Percentiles rank a stretch among this genome's conserved stretches.
phyloP scores from a whole-genome alignment of 768 basidiomycete genomes.

The Punctularia strigosozonata region DNA sequence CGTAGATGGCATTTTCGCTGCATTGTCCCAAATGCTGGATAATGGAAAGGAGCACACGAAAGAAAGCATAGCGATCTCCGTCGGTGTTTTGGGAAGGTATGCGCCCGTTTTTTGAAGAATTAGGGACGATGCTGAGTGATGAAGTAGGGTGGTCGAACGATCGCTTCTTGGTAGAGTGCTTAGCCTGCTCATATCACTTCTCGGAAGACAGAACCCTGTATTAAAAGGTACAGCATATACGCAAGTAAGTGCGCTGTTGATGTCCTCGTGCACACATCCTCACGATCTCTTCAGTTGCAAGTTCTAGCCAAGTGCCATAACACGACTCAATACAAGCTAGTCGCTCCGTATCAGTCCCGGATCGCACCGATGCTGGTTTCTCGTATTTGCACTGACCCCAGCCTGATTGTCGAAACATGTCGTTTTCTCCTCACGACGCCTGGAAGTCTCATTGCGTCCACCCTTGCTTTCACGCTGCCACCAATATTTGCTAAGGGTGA shows the following conservation, averaged over 20 bases:
- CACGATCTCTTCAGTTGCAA: slow-evolving; percentile 33
- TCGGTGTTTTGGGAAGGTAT: slow-evolving; percentile 43
- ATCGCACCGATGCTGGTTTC: slow-evolving; percentile 56
- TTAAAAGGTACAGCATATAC: slow-evolving; percentile 57
- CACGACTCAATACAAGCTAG: slow-evolving; percentile 51
- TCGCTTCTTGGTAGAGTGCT: slow-evolving; percentile 43
- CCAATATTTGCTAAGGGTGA: slow-evolving; percentile 55
- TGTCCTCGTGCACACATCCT: slow-evolving; percentile 4
- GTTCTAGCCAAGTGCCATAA: slow-evolving; percentile 43
- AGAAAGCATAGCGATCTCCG: slow-evolving; percentile 54
- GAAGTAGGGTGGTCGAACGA: slow-evolving; percentile 31
- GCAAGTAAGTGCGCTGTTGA: slow-evolving; percentile 34
- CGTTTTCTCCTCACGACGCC: slow-evolving; percentile 50
- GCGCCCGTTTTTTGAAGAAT: slow-evolving; percentile 1
- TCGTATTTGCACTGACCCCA: slow-evolving; percentile 45
- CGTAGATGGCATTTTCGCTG: slow-evolving; percentile 9
- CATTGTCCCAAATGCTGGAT: slow-evolving; percentile 8
- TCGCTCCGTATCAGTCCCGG: slow-evolving; percentile 57
- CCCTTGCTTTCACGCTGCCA: slow-evolving; percentile 56
- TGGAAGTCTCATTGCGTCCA: slow-evolving; percentile 50
- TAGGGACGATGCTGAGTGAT: neutral
- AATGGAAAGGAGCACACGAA: slow-evolving; percentile 27
- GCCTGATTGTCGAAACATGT: slow-evolving; percentile 50
- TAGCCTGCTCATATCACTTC: slow-evolving; percentile 49
- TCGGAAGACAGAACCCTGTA: slow-evolving; percentile 57